phyloP scores from a whole-genome alignment of 345 rosid species.

The Dipteronia sinensis region DNA sequence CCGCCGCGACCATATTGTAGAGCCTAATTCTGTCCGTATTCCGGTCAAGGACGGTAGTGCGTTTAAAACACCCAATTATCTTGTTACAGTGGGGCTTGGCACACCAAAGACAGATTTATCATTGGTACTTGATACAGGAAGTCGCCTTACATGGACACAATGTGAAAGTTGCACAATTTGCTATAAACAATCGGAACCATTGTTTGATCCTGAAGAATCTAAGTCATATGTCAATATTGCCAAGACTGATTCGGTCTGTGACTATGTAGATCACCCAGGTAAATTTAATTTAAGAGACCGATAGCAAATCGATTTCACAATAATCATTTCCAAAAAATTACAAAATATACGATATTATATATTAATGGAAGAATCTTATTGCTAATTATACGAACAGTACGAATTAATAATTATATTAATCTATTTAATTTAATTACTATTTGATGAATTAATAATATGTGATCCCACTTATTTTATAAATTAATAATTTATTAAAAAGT shows the following conservation, averaged over 20 bases:
- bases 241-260: conserved; percentile 17
- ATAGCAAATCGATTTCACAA: not conserved
- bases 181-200: conserved; percentile 54
- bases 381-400: too few species aligned
- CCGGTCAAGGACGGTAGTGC: conserved; percentile 64
- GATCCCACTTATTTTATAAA: too few species aligned
- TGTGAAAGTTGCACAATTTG: conserved; percentile 56
- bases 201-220: conserved; percentile 46
- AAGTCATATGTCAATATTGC: conserved; percentile 59
- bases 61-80: conserved; percentile 44
- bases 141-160: conserved; percentile 71
- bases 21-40: conserved; percentile 27
- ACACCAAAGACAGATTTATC: conserved; percentile 51
- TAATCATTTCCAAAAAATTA: too few species aligned
- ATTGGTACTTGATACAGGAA: conserved; percentile 64
- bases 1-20: conserved; percentile 17
- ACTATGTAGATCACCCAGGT: too few species aligned
- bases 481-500: too few species aligned
- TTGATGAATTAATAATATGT: too few species aligned
- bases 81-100: conserved; percentile 62
- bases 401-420: too few species aligned
- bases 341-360: too few species aligned
- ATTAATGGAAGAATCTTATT: too few species aligned
- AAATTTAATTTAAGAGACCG: too few species aligned
- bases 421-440: too few species aligned